A percentile compares a stretch with the other conserved stretches of the same genome.
Conservation (phyloP, 352 stramenopile species). For the Discostella stelligera region DNA sequence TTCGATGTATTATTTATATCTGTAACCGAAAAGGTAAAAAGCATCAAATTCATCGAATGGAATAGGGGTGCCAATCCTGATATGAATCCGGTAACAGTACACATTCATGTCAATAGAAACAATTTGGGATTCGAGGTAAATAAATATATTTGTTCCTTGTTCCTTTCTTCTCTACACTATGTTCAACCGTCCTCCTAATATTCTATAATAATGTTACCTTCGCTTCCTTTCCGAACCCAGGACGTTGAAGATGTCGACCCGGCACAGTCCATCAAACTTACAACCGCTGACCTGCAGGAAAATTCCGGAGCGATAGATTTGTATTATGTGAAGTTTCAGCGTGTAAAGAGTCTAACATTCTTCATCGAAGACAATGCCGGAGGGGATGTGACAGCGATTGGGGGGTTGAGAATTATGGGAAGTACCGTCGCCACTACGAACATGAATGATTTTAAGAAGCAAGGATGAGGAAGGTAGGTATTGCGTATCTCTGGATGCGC, state of each 20-base stretch:
- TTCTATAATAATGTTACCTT: neutral
- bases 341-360: conserved; percentile 74
- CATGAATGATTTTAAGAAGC: conserved; percentile 81
- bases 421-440: conserved; percentile 65
- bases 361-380: conserved; percentile 83
- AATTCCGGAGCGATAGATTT: conserved; percentile 54
- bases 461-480: conserved; percentile 61
- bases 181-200: neutral
- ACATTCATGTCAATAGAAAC: conserved; percentile 75
- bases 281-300: conserved; percentile 66
- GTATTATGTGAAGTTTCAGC: conserved; percentile 80
- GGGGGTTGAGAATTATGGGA: conserved; percentile 69
- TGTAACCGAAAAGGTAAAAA: conserved; percentile 54
- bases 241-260: conserved; percentile 81
- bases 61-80: conserved; percentile 73
- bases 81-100: conserved; percentile 63
- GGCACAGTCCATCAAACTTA: conserved; percentile 67
- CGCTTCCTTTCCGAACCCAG: conserved; percentile 20
- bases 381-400: conserved; percentile 71
- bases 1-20: neutral
- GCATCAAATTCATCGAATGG: conserved; percentile 78
- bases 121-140: conserved; percentile 79
- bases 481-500: conserved; percentile 27
- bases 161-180: neutral
- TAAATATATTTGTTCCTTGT: neutral